A percentile compares a stretch with the other conserved stretches of the same genome.
Evolutionary conservation across 306 rosid genomes (phyloP).

Genomic region (Vicia faba): DNA sequence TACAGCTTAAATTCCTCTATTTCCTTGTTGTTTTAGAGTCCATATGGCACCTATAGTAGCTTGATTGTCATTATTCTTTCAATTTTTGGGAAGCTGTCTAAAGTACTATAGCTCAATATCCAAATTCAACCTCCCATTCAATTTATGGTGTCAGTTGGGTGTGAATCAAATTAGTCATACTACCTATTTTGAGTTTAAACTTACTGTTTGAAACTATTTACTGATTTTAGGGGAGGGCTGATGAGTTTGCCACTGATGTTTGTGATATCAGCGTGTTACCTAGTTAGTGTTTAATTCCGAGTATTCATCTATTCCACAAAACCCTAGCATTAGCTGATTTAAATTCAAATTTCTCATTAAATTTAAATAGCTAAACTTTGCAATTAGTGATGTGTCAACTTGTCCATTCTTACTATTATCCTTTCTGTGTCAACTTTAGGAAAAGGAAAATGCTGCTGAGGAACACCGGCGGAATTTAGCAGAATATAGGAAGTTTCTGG

Average conservation of each 20-base stretch:
- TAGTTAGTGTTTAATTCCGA: background rate
- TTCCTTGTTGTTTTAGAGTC: background rate
- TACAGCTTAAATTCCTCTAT: background rate
- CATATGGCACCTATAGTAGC: background rate
- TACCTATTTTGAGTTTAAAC: background rate
- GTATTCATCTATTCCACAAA: background rate
- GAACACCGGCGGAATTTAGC: conserved; percentile 71
- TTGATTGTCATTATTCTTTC: conserved; percentile 1
- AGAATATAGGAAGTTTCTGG: conserved; percentile 79
- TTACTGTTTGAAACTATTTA: background rate
- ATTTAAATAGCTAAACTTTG: conserved; percentile 1
- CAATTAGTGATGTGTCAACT: background rate
- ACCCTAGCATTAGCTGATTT: conserved; percentile 8
- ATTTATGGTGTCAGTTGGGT: background rate
- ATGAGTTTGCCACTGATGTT: background rate
- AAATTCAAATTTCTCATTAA: conserved; percentile 1
- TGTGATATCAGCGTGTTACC: background rate
- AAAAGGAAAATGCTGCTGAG: conserved; percentile 87
- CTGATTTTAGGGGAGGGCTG: background rate
- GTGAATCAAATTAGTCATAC: background rate
- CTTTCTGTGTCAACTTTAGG: conserved; percentile 52
- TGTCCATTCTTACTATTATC: conserved; percentile 29
- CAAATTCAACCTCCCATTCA: background rate
- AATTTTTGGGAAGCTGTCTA: background rate
- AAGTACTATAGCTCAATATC: background rate